Percentiles rank a stretch among this genome's conserved stretches.
These are phyloP conservation scores for Hyaloscypha hepaticicola DNA, from an alignment of 495 filamentous ascomycete species.

Conservation along the genomic window DNA sequence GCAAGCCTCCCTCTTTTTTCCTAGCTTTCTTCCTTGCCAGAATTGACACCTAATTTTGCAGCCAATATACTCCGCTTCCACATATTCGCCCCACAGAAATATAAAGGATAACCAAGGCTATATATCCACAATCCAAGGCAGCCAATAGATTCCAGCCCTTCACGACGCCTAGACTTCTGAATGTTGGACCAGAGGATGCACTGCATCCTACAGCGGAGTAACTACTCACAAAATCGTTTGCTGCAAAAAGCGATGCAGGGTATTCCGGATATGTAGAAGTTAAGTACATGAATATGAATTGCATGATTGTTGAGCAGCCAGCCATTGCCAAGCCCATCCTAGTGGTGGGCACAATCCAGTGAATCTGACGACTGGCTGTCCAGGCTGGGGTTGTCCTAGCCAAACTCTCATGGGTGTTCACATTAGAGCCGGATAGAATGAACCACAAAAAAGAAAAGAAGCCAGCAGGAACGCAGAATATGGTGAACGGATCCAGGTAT, in stretches of 20 bases:
- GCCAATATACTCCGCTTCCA: conserved; percentile 13
- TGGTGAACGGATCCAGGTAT: conserved; percentile 51
- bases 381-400: conserved; percentile 32
- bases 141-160: conserved; percentile 48
- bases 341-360: conserved; percentile 53
- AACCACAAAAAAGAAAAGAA: conserved; percentile 58
- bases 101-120: conserved; percentile 8
- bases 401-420: not conserved
- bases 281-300: conserved; percentile 73
- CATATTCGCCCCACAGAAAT: conserved; percentile 8
- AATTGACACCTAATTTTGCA: not conserved
- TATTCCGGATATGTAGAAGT: conserved; percentile 41
- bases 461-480: conserved; percentile 50
- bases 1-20: no score
- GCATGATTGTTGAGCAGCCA: conserved; percentile 58
- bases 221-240: conserved; percentile 50
- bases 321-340: conserved; percentile 48
- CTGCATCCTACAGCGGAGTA: conserved; percentile 50
- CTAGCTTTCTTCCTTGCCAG: not conserved
- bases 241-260: conserved; percentile 55
- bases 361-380: conserved; percentile 49
- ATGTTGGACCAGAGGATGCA: conserved; percentile 41
- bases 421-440: not conserved
- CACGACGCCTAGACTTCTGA: conserved; percentile 45
- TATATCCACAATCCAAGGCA: conserved; percentile 34